Percentiles rank a stretch among this genome's conserved stretches.
Evolutionary conservation across 768 basidiomycete species (phyloP).

Genomic region (Leucosporidium creatinivorum): DNA sequence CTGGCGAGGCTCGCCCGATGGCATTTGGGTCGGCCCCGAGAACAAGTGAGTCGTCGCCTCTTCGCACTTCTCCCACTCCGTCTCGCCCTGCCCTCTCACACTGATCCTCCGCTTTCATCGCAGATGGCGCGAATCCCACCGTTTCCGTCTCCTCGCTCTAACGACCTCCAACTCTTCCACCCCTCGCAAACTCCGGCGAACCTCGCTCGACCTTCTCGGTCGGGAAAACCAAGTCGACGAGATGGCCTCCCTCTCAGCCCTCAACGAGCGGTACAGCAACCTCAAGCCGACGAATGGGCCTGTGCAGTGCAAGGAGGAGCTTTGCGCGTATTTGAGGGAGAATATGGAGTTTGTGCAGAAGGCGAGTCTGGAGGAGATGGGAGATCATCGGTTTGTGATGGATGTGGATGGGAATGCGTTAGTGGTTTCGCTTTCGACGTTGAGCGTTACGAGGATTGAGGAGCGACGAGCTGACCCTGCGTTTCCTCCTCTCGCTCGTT

Average conservation of each 20-base stretch:
- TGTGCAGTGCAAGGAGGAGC: not conserved
- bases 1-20: slow-evolving; percentile 9
- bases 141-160: slow-evolving; percentile 11
- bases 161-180: not conserved
- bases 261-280: not conserved
- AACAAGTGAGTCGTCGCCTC: not conserved
- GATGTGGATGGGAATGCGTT: slow-evolving; percentile 1
- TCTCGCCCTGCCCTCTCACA: not conserved
- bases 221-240: not conserved
- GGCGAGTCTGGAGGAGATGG: slow-evolving; percentile 5
- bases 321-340: not conserved
- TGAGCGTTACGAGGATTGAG: not conserved
- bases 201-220: not conserved
- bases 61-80: not conserved
- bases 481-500: too few species aligned
- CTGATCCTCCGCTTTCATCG: too few species aligned
- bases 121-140: slow-evolving; percentile 9
- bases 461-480: not conserved
- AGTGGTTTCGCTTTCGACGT: not conserved
- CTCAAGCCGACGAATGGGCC: not conserved
- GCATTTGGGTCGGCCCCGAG: not conserved
- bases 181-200: not conserved
- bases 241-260: not conserved
- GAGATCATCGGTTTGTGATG: not conserved
- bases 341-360: not conserved